Base-by-base conservation (phyloP, 129 eudicot genomes). In the Kitagawia praeruptora region DNA sequence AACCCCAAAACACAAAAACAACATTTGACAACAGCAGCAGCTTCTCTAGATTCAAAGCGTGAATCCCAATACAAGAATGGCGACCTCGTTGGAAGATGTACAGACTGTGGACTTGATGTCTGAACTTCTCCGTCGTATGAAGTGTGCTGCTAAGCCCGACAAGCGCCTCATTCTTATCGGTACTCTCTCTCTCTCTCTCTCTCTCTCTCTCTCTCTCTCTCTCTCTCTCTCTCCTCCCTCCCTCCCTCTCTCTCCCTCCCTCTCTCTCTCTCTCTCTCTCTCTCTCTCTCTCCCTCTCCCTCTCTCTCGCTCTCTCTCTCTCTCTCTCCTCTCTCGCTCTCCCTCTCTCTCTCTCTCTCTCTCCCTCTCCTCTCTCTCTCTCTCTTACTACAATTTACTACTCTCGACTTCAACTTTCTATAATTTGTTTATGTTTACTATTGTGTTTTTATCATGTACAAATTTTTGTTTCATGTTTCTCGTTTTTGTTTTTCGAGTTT, bases 121-220 rank as follows among this genome's bases (percentile, higher is more conserved):
- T 12, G 86, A 83, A 74, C 83, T 83, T 21, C 86, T 83, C 63
- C 87, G 81, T 46, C 84, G 84, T 13, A 80, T 80, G 84, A 84
- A 84, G 37, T 84, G 87, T 37, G 77, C 87, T 34, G 1, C 84
- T 74, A 84, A 84, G 78, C 87, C 84, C 39, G 84, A 84, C 80
- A 83, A 83, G 56, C 86, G 86, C 83, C 83, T 83, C 80, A 79
- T 83, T 75, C 86, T 83, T 80, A 79, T 83, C 19, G 86, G 86
- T 83, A 83, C 21, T 2, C 31, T 13, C 4, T n/a, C 4, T 3
- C 12, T 45, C 49, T 34, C 37, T 34, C 37, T 31, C 37, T 34
- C 37, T 34, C 37, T 34, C 37, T 34, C 37, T 34, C 37, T 34
- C 37, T 34, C 37, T 34, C 37, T 34, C 37, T 34, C 37, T 34